phyloP scores from a whole-genome alignment of 345 rosid genomes.

The Dipteronia sinensis region DNA sequence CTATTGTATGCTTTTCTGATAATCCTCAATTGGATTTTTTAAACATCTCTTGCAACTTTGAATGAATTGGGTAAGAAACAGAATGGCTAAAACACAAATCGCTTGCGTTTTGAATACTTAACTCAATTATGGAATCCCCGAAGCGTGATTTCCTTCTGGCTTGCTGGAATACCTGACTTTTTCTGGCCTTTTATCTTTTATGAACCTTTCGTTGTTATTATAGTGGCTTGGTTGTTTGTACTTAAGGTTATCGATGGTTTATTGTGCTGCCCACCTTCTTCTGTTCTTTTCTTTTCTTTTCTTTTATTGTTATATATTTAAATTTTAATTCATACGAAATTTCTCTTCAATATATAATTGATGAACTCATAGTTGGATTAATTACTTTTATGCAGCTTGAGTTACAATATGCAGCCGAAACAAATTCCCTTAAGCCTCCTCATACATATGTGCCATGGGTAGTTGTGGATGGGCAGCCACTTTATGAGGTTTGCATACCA shows the following conservation, averaged over 20 bases:
- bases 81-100: background rate
- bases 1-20: background rate
- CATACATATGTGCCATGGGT: conserved; percentile 96
- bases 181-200: background rate
- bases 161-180: background rate
- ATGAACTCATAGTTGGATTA: background rate
- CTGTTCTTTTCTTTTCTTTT: background rate
- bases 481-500: conserved; percentile 64
- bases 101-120: background rate
- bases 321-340: background rate
- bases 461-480: conserved; percentile 89
- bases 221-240: background rate
- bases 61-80: background rate
- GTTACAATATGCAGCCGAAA: conserved; percentile 78
- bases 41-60: background rate
- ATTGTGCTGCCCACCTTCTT: background rate
- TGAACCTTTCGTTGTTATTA: background rate
- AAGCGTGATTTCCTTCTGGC: background rate
- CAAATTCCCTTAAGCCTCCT: conserved; percentile 79
- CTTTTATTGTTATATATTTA: background rate
- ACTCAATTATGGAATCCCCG: background rate
- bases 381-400: conserved; percentile 63
- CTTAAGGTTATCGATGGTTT: background rate
- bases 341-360: background rate
- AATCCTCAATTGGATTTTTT: background rate